phyloP scores from a whole-genome alignment of 495 filamentous ascomycete genomes.

The Penicillium bialowiezense region DNA sequence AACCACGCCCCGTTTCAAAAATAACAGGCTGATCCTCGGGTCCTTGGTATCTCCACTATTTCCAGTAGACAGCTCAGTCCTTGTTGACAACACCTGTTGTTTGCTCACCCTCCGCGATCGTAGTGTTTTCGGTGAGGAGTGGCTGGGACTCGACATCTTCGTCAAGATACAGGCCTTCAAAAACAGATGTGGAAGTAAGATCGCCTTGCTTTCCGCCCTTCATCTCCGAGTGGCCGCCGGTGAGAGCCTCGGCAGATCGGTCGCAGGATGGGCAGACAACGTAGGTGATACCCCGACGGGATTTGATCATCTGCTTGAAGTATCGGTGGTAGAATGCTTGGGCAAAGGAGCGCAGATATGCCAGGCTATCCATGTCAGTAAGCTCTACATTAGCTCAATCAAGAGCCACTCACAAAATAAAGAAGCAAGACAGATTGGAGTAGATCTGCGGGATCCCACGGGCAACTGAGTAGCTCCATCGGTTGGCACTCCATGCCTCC shows the following conservation, averaged over 20 bases:
- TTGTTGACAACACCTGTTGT: neutral
- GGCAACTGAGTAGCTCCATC: neutral
- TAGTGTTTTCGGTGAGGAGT: neutral
- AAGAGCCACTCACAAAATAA: neutral
- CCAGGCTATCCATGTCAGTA: neutral
- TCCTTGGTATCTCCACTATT: neutral
- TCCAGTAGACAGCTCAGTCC: neutral
- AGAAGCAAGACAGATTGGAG: slow-evolving; percentile 7
- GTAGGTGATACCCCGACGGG: neutral
- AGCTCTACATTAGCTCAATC: neutral
- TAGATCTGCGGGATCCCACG: slow-evolving; percentile 4
- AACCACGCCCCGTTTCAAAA: neutral
- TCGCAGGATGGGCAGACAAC: slow-evolving; percentile 5
- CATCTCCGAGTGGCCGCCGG: neutral
- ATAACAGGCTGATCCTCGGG: neutral
- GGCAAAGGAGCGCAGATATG: slow-evolving; percentile 4
- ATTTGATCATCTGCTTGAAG: neutral
- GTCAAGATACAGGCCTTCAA: neutral
- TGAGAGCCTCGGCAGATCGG: neutral
- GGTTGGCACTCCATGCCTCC: neutral
- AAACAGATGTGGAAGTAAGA: neutral
- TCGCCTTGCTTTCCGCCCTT: neutral
- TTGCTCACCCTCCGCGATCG: neutral
- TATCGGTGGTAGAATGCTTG: neutral
- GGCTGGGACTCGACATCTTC: neutral